Base-by-base conservation (phyloP, 176 grass and related monocot species). In the Juncus inflexus region DNA sequence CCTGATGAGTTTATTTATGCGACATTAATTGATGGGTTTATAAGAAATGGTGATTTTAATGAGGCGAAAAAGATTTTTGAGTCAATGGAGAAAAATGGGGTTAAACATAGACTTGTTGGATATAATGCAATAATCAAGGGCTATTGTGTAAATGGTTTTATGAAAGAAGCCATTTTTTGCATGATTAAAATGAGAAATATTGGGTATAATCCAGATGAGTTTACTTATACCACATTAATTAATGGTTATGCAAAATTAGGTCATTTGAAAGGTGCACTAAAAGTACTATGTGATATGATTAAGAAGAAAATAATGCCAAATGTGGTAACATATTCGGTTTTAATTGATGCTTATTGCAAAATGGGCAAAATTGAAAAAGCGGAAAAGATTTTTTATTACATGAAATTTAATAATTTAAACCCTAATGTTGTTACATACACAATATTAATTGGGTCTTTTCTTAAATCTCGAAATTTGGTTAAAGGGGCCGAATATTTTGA, bases 61-160 rank as follows among this genome's bases (percentile, higher is more conserved):
- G 86, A 87, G 28, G 91, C 81, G 49, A 85, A 74, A 62, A 87
- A 83, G 78, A 54, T 96, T 70, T 96, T 90, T 0, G 63, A 78
- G 38, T 87, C 80, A 65, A 87, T 95, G 80, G 68, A 74, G 60
- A 37, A 77, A 15, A 82, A 87, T 54, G 80, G 75, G 35, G 64
- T 84, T 53, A 9, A 8, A 12, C 77, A 56, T 62, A 80, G 85
- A 12, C 28, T 85, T 78, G 75, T 90, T 75, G 55, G 55, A 39
- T 87, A 90, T 63, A 95, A 90, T 87, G 50, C 83, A 43, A 86
- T 95, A 78, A 87, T 95, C 55, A 90, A 95, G 77, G 90, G 90
- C 55, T 85, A 95, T 61, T 87, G 86, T 61, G 80, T 82, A 80
- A 87, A 72, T 76, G 86, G 90, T 55, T 77, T 77, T 74, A 80